phyloP scores from a whole-genome alignment of 345 rosid species.

The Lumnitzera littorea region DNA sequence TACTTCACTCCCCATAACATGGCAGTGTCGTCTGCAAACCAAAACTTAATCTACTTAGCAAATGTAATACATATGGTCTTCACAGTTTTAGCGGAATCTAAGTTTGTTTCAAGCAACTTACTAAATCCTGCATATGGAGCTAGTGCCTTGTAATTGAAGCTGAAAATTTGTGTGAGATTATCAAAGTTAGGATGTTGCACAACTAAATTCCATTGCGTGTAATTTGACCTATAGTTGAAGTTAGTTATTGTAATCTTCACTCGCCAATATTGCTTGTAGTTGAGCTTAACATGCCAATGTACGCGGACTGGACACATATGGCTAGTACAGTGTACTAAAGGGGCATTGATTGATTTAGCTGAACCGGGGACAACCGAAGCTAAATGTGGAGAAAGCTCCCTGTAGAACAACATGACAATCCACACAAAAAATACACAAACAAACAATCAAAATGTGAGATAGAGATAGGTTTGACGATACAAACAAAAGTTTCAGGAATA shows the following conservation, averaged over 20 bases:
- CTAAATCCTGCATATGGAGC: conserved; percentile 72
- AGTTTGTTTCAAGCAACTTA: conserved; percentile 18
- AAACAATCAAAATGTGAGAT: not conserved
- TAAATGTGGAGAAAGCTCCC: conserved; percentile 47
- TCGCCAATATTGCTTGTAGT: conserved; percentile 87
- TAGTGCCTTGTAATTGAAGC: conserved; percentile 67
- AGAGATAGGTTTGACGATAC: not conserved
- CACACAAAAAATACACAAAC: no score
- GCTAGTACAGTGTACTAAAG: conserved; percentile 66
- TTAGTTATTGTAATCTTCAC: conserved; percentile 83
- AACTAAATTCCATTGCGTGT: conserved; percentile 80
- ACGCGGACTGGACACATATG: conserved; percentile 84
- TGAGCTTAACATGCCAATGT: conserved; percentile 93
- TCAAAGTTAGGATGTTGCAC: conserved; percentile 87
- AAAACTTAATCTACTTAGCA: no score
- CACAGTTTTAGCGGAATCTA: no score
- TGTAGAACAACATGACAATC: conserved; percentile 21
- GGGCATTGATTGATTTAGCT: conserved; percentile 28
- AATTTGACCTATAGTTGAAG: conserved; percentile 71
- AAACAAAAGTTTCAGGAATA: conserved; percentile 1
- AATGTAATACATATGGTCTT: no score
- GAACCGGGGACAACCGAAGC: conserved; percentile 60
- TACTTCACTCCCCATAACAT: conserved; percentile 13
- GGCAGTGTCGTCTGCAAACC: conserved; percentile 23
- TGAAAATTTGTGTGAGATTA: conserved; percentile 64